These are phyloP conservation scores for Dioszegia hungarica DNA, from an alignment of 768 basidiomycete species.

Conservation along the genomic window DNA sequence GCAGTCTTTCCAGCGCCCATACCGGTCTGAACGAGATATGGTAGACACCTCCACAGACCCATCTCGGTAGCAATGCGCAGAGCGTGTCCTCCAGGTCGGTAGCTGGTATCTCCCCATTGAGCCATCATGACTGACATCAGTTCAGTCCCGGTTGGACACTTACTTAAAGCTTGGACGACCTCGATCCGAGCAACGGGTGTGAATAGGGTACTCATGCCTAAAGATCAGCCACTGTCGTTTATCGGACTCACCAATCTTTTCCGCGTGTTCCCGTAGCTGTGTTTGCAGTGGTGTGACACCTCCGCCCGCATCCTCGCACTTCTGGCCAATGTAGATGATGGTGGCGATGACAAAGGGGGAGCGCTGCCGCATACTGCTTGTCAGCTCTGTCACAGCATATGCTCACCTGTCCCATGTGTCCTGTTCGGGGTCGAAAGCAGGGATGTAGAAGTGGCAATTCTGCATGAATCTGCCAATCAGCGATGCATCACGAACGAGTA, in stretches of 20 bases:
- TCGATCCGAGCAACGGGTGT: conserved; percentile 37
- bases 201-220: conserved; percentile 37
- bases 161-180: conserved; percentile 34
- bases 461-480: conserved; percentile 30
- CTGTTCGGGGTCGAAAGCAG: conserved; percentile 34
- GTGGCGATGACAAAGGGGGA: conserved; percentile 37
- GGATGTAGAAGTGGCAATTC: conserved; percentile 29
- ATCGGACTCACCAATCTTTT: conserved; percentile 37
- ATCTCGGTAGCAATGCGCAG: conserved; percentile 33
- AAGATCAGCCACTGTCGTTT: neutral
- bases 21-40: conserved; percentile 25
- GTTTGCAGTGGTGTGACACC: conserved; percentile 24
- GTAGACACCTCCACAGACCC: conserved; percentile 33
- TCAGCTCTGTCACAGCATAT: neutral
- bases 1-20: conserved; percentile 31
- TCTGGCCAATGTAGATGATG: conserved; percentile 23
- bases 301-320: conserved; percentile 31
- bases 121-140: conserved; percentile 29
- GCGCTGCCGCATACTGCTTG: conserved; percentile 27
- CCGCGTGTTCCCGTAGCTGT: conserved; percentile 30
- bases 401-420: conserved; percentile 39
- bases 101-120: conserved; percentile 38
- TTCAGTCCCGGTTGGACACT: neutral
- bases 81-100: conserved; percentile 40
- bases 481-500: neutral